Evolutionary conservation across 192 early-diverging fungal genomes (phyloP).

Genomic region (Umbelopsis isabellina): DNA sequence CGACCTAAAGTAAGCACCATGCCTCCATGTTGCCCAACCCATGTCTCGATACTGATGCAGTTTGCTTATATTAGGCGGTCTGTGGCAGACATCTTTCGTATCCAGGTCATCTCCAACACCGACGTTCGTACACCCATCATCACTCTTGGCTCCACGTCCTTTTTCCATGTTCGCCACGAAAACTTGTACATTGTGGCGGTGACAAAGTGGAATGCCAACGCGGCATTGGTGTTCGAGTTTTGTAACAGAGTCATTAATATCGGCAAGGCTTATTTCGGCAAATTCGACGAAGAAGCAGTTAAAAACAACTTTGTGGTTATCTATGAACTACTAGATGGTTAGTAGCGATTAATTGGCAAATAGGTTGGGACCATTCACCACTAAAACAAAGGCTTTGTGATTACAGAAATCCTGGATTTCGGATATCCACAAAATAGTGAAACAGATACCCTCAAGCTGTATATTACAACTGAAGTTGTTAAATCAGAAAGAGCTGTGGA

Average conservation of each 20-base stretch:
- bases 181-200: constrained; percentile 91
- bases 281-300: constrained; percentile 82
- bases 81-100: constrained; percentile 93
- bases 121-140: constrained; percentile 87
- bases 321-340: constrained; percentile 83
- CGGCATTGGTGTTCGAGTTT: constrained; percentile 82
- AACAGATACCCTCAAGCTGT: constrained; percentile 81
- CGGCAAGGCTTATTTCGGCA: constrained; percentile 76
- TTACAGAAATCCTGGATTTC: constrained; percentile 79
- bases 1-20: constrained; percentile 82
- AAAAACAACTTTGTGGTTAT: constrained; percentile 89
- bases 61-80: constrained; percentile 68
- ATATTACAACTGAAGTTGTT: constrained; percentile 86
- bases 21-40: background rate
- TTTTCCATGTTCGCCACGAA: constrained; percentile 97
- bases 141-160: constrained; percentile 87
- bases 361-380: background rate
- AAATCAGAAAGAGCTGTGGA: constrained; percentile 71
- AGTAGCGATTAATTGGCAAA: constrained; percentile 3
- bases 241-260: constrained; percentile 75
- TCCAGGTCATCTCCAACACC: constrained; percentile 93
- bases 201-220: constrained; percentile 79
- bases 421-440: constrained; percentile 89
- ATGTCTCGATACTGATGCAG: background rate
- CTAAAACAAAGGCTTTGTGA: constrained; percentile 14